A percentile compares a stretch with the other conserved stretches of the same genome.
phyloP scores from a whole-genome alignment of 257 asterid genomes.

The Lantana camara region DNA sequence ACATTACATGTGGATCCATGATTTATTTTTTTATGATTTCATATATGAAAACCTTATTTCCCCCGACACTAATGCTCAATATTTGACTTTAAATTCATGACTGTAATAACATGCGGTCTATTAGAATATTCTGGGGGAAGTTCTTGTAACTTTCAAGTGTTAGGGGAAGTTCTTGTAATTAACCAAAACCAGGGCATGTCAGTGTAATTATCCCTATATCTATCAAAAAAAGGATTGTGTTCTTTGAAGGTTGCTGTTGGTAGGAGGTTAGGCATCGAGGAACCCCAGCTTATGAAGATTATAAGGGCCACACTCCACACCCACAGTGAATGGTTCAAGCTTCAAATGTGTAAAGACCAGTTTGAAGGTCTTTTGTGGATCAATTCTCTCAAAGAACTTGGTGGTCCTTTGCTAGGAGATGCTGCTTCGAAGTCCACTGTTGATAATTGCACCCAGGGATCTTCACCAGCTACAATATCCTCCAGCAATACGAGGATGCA shows the following conservation, averaged over 20 bases:
- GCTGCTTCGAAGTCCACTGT: conserved; percentile 52
- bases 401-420: conserved; percentile 57
- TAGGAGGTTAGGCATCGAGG: conserved; percentile 80
- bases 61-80: no score
- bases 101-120: no score
- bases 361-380: conserved; percentile 85
- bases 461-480: conserved; percentile 70
- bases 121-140: no score
- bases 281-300: conserved; percentile 96
- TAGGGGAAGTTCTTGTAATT: no score
- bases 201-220: no score
- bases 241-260: conserved; percentile 85
- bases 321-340: conserved; percentile 93
- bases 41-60: no score
- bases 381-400: conserved; percentile 67
- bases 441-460: conserved; percentile 70
- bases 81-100: no score
- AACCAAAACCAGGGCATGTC: no score
- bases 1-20: no score
- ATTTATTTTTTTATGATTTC: no score
- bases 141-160: no score
- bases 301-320: conserved; percentile 73
- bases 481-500: conserved; percentile 56
- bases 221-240: conserved; percentile 23
- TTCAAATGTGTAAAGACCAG: conserved; percentile 95